Percentiles rank a stretch among this genome's conserved stretches.
phyloP scores from a whole-genome alignment of 495 filamentous ascomycete genomes.

The Penicillium desertorum region DNA sequence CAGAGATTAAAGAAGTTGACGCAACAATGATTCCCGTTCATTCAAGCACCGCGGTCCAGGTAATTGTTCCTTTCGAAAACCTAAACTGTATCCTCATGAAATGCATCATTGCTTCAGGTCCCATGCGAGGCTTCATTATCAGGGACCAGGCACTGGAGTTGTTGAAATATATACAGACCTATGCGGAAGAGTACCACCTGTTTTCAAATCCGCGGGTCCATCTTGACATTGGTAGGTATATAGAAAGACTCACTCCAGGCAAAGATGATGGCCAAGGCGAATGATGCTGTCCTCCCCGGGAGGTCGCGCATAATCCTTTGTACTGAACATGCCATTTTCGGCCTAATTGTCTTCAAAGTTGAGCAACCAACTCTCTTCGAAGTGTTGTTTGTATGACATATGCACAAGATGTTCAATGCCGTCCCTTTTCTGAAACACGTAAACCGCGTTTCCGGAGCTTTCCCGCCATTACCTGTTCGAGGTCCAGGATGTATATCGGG shows the following conservation, averaged over 20 bases:
- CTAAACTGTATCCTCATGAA: neutral
- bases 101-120: neutral
- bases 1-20: neutral
- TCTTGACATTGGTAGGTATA: slow-evolving; percentile 2
- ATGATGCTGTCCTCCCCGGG: neutral
- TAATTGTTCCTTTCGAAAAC: neutral
- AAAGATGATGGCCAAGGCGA: neutral
- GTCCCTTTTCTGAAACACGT: neutral
- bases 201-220: neutral
- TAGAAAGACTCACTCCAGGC: neutral
- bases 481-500: no score
- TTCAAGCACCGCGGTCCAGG: neutral
- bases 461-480: no score
- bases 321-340: neutral
- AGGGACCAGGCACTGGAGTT: neutral
- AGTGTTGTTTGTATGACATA: neutral
- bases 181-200: neutral
- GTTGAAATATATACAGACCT: neutral
- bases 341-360: neutral
- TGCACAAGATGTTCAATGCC: neutral
- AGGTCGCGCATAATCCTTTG: neutral
- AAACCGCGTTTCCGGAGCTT: no score
- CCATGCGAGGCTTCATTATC: neutral
- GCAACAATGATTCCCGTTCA: neutral
- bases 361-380: no score